Evolutionary conservation across 768 basidiomycete species (phyloP), one percentile per base, ranked within the genome.

Genomic region (Tylopilus rubrobrunneus): DNA sequence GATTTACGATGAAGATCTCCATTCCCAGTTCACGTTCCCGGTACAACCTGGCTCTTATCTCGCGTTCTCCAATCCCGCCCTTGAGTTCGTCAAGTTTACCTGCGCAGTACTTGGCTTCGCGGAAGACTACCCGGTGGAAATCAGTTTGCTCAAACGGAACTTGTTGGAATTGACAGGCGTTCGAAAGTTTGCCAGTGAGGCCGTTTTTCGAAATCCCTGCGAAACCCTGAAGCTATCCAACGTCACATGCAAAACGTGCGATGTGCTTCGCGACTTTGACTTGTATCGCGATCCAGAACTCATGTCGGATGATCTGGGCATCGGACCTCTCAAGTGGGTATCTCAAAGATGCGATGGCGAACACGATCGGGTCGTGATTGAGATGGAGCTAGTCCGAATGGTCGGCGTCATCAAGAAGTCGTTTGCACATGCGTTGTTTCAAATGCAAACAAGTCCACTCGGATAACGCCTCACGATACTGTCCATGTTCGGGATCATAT

Each of bases 251-350:
- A 83, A 81, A 40, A 82, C 86, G 62, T 98, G 91, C 71, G 94
- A 93, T 67, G 72, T 76, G 14, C 78, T 94, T 55, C 83, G 89
- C 4, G 93, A 96, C 67, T 90, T 99, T 63, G 97, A 99, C 69
- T 89, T 99, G 64, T 98, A 95, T 67, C 83, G 96, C 15, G 96
- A 98, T 71, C 79, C 84, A 11, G 89, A 92, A 54, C 77, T 97
- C 39, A 75, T 92, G 41, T 85, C 90, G 10, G 75, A 74, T 58
- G 72, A 77, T 62, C 58, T 72, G 55, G 70, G 79, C 34, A 71
- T 78, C 7, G 73, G 77, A 17, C 75, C 78, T 7, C 64, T 71
- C 19, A 82, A 79, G 51, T 93, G 89, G 92, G 64, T 73, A 14
- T 91, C 93, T 64, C 72, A 76, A 47, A 74, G 74, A 49, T 97